Evolutionary conservation across 495 filamentous ascomycete genomes (phyloP).

Genomic region (Penicillium pancosmium): DNA sequence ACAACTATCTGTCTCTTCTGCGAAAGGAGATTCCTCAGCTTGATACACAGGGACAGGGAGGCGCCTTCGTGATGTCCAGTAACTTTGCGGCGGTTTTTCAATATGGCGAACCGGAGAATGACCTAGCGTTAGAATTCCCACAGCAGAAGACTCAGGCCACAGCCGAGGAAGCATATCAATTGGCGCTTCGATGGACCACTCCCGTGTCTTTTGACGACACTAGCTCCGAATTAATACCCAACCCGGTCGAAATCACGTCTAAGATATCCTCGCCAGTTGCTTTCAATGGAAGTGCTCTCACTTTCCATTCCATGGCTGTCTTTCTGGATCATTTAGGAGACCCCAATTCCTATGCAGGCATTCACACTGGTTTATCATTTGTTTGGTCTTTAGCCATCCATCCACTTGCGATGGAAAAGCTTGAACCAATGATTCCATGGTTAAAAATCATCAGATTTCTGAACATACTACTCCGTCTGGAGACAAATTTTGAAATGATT

Average conservation of each 20-base stretch:
- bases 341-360: constrained; percentile 63
- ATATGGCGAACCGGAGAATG: constrained; percentile 61
- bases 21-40: constrained; percentile 62
- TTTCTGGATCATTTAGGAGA: constrained; percentile 64
- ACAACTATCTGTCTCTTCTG: constrained; percentile 54
- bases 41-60: constrained; percentile 61
- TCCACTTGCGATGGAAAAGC: constrained; percentile 50
- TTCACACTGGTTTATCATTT: constrained; percentile 73
- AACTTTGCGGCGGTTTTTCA: constrained; percentile 59
- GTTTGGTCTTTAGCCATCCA: constrained; percentile 59
- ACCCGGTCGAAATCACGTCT: constrained; percentile 1
- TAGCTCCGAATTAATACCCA: background rate
- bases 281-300: constrained; percentile 44
- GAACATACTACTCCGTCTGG: constrained; percentile 59
- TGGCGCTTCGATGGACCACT: constrained; percentile 27
- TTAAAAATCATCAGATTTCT: constrained; percentile 60
- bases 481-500: constrained; percentile 46
- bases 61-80: constrained; percentile 53
- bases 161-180: constrained; percentile 27
- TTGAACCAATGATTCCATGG: constrained; percentile 70
- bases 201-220: background rate
- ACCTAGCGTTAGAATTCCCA: constrained; percentile 39
- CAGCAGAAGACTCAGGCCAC: constrained; percentile 35
- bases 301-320: constrained; percentile 51
- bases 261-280: constrained; percentile 22